A percentile compares a stretch with the other conserved stretches of the same genome.
Conservation (phyloP, 495 filamentous ascomycete species). For the Clavariopsis aquatica region DNA sequence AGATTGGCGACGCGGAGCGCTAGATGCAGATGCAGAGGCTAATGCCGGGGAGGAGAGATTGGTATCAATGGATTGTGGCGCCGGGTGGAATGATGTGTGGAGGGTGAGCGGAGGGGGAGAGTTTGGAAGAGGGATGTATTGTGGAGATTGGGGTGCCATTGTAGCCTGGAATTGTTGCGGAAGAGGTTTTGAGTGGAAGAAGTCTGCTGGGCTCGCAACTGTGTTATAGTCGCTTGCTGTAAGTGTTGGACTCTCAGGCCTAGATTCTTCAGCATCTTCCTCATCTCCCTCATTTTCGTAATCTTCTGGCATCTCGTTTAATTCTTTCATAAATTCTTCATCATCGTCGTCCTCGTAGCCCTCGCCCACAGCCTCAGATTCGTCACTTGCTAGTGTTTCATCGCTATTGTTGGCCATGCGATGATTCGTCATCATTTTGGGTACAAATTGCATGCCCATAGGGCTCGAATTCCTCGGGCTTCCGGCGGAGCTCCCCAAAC, state of each 20-base stretch:
- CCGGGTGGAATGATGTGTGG: conserved; percentile 20
- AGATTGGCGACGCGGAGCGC: conserved; percentile 15
- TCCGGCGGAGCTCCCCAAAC: conserved; percentile 40
- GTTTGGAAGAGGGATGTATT: conserved; percentile 1
- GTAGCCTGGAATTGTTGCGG: background rate
- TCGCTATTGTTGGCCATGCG: conserved; percentile 1
- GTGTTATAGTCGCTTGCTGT: conserved; percentile 33
- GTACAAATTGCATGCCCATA: conserved; percentile 25
- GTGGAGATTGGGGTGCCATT: background rate
- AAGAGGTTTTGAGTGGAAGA: background rate
- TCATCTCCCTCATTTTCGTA: conserved; percentile 22
- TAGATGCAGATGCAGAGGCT: background rate
- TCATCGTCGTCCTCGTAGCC: conserved; percentile 19
- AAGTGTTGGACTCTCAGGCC: conserved; percentile 28
- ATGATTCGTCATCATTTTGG: conserved; percentile 12
- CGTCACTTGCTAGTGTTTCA: conserved; percentile 20
- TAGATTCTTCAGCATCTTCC: conserved; percentile 10
- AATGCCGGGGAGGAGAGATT: conserved; percentile 18
- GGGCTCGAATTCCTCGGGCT: conserved; percentile 38
- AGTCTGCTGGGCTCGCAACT: conserved; percentile 10
- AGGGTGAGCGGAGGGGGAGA: conserved; percentile 26
- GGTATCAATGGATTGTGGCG: conserved; percentile 1
- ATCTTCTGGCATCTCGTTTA: conserved; percentile 27
- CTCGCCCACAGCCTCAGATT: conserved; percentile 16
- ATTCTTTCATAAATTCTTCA: conserved; percentile 24